These are phyloP conservation scores for Cetradonia linearis DNA, from an alignment of 495 filamentous ascomycete species.

Conservation along the genomic window DNA sequence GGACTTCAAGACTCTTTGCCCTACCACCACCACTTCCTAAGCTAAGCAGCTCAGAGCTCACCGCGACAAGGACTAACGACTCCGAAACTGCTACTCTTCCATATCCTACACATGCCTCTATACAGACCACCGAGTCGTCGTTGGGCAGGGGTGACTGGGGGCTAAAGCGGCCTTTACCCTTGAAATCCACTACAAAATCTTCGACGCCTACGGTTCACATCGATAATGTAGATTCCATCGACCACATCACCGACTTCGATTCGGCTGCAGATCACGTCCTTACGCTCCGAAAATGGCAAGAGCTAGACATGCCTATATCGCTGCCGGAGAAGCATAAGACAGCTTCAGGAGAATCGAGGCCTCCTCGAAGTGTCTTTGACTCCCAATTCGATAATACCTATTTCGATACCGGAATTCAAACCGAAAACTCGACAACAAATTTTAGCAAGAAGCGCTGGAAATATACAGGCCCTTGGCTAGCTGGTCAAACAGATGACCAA, in stretches of 20 bases:
- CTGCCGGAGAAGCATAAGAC: conserved; percentile 32
- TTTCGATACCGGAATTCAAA: conserved; percentile 21
- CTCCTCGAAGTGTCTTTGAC: conserved; percentile 41
- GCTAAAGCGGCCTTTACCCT: conserved; percentile 74
- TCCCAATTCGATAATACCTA: conserved; percentile 39
- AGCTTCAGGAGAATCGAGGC: conserved; percentile 19
- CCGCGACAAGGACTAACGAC: conserved; percentile 34
- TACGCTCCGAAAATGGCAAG: conserved; percentile 79
- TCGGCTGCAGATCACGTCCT: conserved; percentile 73
- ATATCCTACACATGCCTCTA: conserved; percentile 73
- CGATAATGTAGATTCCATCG: conserved; percentile 66
- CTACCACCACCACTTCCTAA: conserved; percentile 46
- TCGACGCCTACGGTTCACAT: conserved; percentile 62
- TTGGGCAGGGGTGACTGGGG: conserved; percentile 83
- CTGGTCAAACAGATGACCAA: conserved; percentile 59
- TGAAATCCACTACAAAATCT: conserved; percentile 56
- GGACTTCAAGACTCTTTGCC: conserved; percentile 56
- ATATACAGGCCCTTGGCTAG: conserved; percentile 72
- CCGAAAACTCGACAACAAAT: conserved; percentile 12
- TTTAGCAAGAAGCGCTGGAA: conserved; percentile 51
- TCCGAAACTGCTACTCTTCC: conserved; percentile 62
- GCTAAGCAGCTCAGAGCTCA: conserved; percentile 31
- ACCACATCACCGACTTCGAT: conserved; percentile 85
- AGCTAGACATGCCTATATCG: conserved; percentile 59
- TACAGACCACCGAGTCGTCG: conserved; percentile 71